Evolutionary conservation across 2,329 filamentous ascomycete genomes (phyloP).

Genomic region (Microsporum canis): DNA sequence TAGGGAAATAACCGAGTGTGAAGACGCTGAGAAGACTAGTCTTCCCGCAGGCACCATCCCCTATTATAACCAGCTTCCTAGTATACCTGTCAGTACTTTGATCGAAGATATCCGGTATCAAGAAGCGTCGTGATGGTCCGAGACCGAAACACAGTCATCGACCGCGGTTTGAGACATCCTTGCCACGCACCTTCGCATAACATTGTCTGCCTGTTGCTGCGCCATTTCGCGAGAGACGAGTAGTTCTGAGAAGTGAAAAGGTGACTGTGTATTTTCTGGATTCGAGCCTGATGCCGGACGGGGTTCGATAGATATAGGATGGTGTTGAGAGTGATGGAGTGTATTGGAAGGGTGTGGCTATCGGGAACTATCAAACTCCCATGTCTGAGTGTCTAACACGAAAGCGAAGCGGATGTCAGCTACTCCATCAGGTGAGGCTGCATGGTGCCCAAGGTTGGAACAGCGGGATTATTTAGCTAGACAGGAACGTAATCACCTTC

Average conservation of each 20-base stretch:
- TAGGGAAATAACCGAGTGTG: conserved; percentile 94
- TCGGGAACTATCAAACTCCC: neutral
- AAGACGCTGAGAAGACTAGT: conserved; percentile 96
- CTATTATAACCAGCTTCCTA: conserved; percentile 94
- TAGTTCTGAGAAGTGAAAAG: conserved; percentile 3
- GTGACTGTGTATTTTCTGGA: neutral
- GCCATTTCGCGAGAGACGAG: conserved; percentile 25
- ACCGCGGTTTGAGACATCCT: neutral
- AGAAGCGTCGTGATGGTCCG: neutral
- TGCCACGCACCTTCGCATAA: conserved; percentile 24
- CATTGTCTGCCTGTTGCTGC: conserved; percentile 32
- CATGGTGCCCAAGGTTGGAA: neutral
- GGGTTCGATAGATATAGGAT: neutral
- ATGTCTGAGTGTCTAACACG: conserved; percentile 1
- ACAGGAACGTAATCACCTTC: neutral
- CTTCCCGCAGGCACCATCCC: conserved; percentile 95
- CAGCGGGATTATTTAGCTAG: neutral
- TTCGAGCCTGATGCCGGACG: neutral
- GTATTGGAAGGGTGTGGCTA: neutral
- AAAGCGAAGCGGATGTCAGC: neutral
- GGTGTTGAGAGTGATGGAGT: neutral
- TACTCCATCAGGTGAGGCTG: neutral
- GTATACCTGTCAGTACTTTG: conserved; percentile 4
- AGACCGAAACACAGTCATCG: neutral
- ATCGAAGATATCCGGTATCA: neutral